Evolutionary conservation across 116 monocot species (phyloP).

Genomic region (Phalaenopsis hybrid): DNA sequence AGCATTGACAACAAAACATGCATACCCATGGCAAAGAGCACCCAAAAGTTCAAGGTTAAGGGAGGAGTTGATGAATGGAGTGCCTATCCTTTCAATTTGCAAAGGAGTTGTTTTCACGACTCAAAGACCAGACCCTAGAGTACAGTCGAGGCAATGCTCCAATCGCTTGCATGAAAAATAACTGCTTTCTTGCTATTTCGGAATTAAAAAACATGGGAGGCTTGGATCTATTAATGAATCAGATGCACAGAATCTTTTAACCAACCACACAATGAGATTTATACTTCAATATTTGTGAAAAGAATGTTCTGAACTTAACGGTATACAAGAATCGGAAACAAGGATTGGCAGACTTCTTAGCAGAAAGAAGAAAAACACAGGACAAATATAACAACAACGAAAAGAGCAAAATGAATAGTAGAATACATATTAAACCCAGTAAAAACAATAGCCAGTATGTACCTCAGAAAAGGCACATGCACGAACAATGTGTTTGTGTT

Average conservation of each 20-base stretch:
- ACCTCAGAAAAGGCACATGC: conserved; percentile 97
- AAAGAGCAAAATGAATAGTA: not conserved
- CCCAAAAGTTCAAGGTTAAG: no score
- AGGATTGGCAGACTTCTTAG: not conserved
- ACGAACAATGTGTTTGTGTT: conserved; percentile 93
- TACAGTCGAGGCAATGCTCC: not conserved
- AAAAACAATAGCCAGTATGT: not conserved
- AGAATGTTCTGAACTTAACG: not conserved
- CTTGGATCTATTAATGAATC: not conserved
- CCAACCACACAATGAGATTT: not conserved
- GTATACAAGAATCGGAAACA: not conserved
- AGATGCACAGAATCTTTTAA: not conserved
- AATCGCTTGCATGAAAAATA: not conserved
- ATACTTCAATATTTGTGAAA: not conserved
- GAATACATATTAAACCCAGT: not conserved
- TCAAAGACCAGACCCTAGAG: no score
- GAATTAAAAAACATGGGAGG: not conserved
- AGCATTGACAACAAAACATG: no score
- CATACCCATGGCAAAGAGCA: no score
- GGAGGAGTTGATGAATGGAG: no score
- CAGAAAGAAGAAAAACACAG: not conserved
- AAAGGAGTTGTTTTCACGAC: no score
- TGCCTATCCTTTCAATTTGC: no score
- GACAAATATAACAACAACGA: not conserved
- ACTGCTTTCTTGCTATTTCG: not conserved